These are phyloP conservation scores for Scutellaria baicalensis DNA, from an alignment of 257 asterid genomes.

Conservation along the genomic window DNA sequence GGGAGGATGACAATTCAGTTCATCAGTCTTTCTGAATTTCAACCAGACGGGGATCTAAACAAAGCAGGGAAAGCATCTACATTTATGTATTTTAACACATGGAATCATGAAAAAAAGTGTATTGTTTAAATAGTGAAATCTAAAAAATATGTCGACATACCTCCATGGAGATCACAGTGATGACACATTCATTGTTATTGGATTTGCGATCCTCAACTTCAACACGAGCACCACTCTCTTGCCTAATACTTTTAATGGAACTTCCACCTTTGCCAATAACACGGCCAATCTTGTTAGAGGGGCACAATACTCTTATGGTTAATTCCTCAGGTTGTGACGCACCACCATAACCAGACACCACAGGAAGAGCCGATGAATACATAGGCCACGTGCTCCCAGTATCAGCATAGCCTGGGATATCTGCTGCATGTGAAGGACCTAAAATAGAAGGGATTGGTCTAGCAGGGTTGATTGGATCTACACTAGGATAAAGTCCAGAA, in stretches of 20 bases:
- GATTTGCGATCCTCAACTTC: constrained; percentile 78
- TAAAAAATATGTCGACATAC: constrained; percentile 25
- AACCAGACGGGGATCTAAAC: neutral
- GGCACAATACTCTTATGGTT: constrained; percentile 63
- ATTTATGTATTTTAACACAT: neutral
- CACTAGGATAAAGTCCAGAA: constrained; percentile 65
- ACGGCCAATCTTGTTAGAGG: constrained; percentile 72
- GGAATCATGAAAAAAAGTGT: neutral
- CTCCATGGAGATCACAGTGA: constrained; percentile 77
- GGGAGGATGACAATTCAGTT: neutral
- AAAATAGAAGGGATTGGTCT: constrained; percentile 63
- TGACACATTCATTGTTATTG: constrained; percentile 56
- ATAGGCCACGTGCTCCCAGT: constrained; percentile 72
- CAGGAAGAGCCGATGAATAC: constrained; percentile 73
- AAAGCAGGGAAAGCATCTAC: neutral
- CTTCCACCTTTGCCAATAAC: constrained; percentile 91
- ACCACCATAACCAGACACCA: constrained; percentile 69
- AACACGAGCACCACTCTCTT: constrained; percentile 83
- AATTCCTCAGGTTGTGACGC: constrained; percentile 59
- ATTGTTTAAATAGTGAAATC: neutral
- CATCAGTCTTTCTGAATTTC: neutral
- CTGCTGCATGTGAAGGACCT: constrained; percentile 55
- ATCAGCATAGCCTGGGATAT: constrained; percentile 59
- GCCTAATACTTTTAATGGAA: constrained; percentile 68
- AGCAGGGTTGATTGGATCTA: constrained; percentile 41